These are phyloP conservation scores for Tetrahymena malaccensis DNA, from an alignment of 73 alveolate genomes.

Conservation along the genomic window DNA sequence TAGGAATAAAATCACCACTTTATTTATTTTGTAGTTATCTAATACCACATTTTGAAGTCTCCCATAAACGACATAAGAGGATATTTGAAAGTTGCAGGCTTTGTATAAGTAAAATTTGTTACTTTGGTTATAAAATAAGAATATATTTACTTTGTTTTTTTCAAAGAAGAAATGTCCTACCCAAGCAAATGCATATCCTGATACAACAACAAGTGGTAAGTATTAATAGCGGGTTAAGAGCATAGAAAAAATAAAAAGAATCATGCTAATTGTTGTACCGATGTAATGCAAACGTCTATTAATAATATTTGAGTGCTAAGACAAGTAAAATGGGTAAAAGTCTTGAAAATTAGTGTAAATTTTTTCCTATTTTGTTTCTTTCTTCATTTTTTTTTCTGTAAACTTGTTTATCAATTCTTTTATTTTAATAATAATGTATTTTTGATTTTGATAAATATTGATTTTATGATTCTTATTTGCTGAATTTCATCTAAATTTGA, in stretches of 20 bases:
- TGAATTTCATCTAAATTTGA: too few species aligned
- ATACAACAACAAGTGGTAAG: neutral
- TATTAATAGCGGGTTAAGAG: too few species aligned
- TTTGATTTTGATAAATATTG: too few species aligned
- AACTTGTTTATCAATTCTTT: too few species aligned
- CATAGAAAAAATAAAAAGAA: neutral
- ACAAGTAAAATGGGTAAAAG: conserved; percentile 1
- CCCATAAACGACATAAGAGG: neutral
- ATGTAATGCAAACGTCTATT: neutral
- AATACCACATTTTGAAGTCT: neutral
- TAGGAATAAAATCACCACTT: too few species aligned
- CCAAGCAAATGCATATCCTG: conserved; percentile 11
- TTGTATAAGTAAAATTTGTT: too few species aligned
- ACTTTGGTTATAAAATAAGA: too few species aligned
- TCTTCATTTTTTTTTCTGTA: neutral
- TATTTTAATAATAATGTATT: too few species aligned
- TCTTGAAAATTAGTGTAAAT: neutral
- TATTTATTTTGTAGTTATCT: too few species aligned
- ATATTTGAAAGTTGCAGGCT: conserved; percentile 4
- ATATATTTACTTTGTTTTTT: neutral
- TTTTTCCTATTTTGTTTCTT: neutral
- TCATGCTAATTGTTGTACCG: neutral
- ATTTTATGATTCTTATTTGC: too few species aligned
- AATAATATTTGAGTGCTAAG: neutral
- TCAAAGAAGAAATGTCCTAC: conserved; percentile 6